These are phyloP conservation scores for Bolboschoenoplectus hybrid DNA, from an alignment of 202 grass and related monocot genomes.

Conservation along the genomic window DNA sequence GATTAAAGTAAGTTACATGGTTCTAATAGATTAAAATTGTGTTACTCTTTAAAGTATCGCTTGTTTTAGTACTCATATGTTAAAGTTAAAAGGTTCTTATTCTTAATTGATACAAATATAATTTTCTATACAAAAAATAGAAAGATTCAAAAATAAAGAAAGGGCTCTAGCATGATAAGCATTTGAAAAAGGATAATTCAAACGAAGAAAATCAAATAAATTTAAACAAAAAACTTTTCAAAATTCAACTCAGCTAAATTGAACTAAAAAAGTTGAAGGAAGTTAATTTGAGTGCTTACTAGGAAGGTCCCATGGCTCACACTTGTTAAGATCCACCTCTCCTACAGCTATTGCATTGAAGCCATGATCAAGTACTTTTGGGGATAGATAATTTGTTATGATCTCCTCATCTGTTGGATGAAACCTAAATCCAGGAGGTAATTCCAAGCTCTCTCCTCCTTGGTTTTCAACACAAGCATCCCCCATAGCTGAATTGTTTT, in stretches of 20 bases:
- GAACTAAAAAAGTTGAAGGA: not conserved
- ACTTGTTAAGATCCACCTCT: constrained; percentile 52
- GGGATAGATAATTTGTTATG: constrained; percentile 40
- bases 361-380: constrained; percentile 34
- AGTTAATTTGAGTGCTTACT: constrained; percentile 20
- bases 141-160: not conserved
- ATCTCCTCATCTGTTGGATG: constrained; percentile 51
- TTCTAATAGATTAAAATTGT: not conserved
- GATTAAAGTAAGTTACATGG: constrained; percentile 15
- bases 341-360: constrained; percentile 41
- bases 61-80: not conserved
- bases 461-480: constrained; percentile 6
- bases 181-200: constrained; percentile 8
- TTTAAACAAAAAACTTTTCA: not conserved
- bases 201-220: not conserved
- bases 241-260: constrained; percentile 1
- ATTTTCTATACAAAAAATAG: not conserved
- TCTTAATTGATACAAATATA: not conserved
- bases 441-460: constrained; percentile 34
- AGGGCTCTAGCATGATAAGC: not conserved
- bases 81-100: not conserved
- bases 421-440: constrained; percentile 48
- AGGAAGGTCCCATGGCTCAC: constrained; percentile 53
- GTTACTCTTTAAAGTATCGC: not conserved
- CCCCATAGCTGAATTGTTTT: constrained; percentile 1